These are phyloP conservation scores for Chrysoporthe deuterocubensis DNA, from an alignment of 2,329 filamentous ascomycete genomes.

Conservation along the genomic window DNA sequence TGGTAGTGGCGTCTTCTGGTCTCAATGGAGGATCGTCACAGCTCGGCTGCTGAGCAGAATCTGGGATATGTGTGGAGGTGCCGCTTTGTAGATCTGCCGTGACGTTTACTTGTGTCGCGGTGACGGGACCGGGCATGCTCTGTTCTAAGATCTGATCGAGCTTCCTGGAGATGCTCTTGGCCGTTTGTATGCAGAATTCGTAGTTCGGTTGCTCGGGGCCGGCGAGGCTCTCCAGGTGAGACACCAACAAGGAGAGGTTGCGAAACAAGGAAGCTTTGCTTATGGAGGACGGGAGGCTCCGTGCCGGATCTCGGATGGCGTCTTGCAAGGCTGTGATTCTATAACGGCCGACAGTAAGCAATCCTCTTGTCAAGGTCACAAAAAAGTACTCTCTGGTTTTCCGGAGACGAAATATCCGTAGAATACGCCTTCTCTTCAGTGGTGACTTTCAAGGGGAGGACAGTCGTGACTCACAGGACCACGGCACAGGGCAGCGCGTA, in stretches of 20 bases:
- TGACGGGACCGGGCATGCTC: not conserved
- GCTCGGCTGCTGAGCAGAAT: not conserved
- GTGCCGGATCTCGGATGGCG: conserved; percentile 8
- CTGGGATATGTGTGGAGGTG: not conserved
- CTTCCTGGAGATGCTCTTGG: conserved; percentile 8
- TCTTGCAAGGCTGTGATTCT: conserved; percentile 8
- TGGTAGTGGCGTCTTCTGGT: not conserved
- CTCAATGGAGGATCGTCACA: conserved; percentile 2
- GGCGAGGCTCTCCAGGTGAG: conserved; percentile 11
- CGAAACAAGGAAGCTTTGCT: conserved; percentile 1
- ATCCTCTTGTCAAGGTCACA: not conserved
- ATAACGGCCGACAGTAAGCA: not conserved
- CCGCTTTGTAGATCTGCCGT: not conserved
- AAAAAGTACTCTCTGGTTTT: not conserved
- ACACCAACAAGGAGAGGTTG: conserved; percentile 10
- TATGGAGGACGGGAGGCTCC: conserved; percentile 2
- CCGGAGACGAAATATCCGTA: no score
- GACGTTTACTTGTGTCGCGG: not conserved
- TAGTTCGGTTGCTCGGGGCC: not conserved
- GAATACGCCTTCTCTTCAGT: not conserved
- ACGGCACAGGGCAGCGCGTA: conserved; percentile 9
- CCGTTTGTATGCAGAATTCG: not conserved
- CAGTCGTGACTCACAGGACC: not conserved
- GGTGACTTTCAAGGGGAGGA: not conserved
- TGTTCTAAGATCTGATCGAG: conserved; percentile 7